These are phyloP conservation scores for Podospora didyma DNA, from an alignment of 495 filamentous ascomycete genomes.

Conservation along the genomic window DNA sequence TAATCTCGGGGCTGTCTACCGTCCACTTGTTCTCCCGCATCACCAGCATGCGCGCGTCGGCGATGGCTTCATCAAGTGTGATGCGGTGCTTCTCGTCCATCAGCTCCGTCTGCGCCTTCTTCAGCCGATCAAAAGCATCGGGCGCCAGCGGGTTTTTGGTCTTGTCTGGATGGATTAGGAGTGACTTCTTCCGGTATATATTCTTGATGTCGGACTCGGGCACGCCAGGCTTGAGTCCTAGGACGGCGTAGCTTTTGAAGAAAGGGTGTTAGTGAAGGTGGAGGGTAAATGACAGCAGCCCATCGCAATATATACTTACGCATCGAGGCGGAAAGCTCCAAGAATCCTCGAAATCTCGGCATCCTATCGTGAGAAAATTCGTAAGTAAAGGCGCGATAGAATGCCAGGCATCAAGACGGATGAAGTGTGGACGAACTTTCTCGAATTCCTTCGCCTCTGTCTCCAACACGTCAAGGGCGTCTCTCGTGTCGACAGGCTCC, in stretches of 20 bases:
- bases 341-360: slow-evolving; percentile 94
- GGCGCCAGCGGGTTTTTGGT: slow-evolving; percentile 87
- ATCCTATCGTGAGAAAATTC: slow-evolving; percentile 55
- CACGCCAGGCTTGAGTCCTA: slow-evolving; percentile 93
- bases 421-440: slow-evolving; percentile 49
- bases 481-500: slow-evolving; percentile 34
- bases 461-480: slow-evolving; percentile 80
- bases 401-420: not conserved
- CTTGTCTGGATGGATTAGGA: slow-evolving; percentile 98
- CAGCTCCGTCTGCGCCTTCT: slow-evolving; percentile 86
- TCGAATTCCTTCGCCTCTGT: slow-evolving; percentile 84
- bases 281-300: no score
- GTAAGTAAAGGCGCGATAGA: not conserved
- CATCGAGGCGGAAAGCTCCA: slow-evolving; percentile 83
- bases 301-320: no score
- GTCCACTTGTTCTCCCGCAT: slow-evolving; percentile 94
- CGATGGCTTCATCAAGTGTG: slow-evolving; percentile 88
- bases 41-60: slow-evolving; percentile 88
- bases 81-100: slow-evolving; percentile 90
- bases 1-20: slow-evolving; percentile 79
- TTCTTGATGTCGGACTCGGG: slow-evolving; percentile 95
- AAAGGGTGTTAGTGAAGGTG: not conserved
- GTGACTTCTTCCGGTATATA: slow-evolving; percentile 88
- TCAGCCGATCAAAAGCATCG: slow-evolving; percentile 94
- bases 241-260: slow-evolving; percentile 71